Conservation (phyloP, 345 rosid genomes). For the Eucalyptus urophylla region DNA sequence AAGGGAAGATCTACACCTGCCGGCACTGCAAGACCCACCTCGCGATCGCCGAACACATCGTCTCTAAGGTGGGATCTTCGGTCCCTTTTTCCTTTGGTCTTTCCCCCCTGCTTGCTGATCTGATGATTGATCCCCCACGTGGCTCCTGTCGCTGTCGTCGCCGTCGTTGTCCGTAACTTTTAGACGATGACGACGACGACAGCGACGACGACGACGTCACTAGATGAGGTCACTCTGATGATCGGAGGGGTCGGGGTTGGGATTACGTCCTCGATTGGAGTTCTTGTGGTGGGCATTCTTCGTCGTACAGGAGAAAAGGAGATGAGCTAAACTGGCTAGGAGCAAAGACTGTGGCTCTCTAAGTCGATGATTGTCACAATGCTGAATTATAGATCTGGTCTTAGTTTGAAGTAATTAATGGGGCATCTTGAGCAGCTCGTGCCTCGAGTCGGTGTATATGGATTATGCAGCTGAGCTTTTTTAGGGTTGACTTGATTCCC, state of each 20-base stretch:
- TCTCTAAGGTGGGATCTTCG: slow-evolving; percentile 58
- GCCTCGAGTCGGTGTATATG: not conserved
- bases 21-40: slow-evolving; percentile 92
- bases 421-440: not conserved
- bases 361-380: not conserved
- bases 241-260: not conserved
- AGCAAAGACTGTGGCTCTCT: not conserved
- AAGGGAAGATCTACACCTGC: slow-evolving; percentile 90
- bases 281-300: not conserved
- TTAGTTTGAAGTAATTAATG: not conserved
- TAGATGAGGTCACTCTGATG: not conserved
- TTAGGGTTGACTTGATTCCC: not conserved
- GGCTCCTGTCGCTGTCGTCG: not conserved
- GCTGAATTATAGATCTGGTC: not conserved
- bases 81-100: not conserved
- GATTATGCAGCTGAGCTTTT: not conserved
- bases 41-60: slow-evolving; percentile 62
- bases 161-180: not conserved
- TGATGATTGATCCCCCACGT: not conserved
- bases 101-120: not conserved
- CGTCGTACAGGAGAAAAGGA: not conserved
- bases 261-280: not conserved
- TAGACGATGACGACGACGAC: not conserved
- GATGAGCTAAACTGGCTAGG: not conserved
- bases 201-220: not conserved